Evolutionary conservation across 2,329 filamentous ascomycete genomes (phyloP).

Genomic region (Xylariales sp.): DNA sequence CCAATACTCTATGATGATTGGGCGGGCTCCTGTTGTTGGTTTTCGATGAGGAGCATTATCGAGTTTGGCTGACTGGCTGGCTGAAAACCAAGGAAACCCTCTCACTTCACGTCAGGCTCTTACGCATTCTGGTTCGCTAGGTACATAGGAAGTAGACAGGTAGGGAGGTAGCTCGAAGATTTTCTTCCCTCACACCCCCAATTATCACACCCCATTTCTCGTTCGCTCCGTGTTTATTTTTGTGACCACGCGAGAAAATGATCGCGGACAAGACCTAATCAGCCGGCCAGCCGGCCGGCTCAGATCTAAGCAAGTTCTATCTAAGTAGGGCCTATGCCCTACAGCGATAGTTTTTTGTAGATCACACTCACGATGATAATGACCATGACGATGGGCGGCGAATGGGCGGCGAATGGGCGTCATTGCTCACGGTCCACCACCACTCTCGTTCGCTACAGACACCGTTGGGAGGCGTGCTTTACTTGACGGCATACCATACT

Average conservation of each 20-base stretch:
- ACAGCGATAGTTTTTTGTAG: constrained; percentile 4
- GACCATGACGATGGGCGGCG: not conserved
- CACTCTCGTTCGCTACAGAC: not conserved
- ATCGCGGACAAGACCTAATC: constrained; percentile 16
- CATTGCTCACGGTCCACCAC: constrained; percentile 17
- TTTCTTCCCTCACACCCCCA: not conserved
- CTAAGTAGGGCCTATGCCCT: constrained; percentile 1
- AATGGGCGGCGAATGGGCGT: constrained; percentile 16
- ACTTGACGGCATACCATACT: not conserved
- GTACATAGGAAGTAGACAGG: not conserved
- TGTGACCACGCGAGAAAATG: constrained; percentile 36
- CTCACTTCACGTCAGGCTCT: constrained; percentile 11
- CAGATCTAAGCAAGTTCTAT: constrained; percentile 7
- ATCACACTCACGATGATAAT: constrained; percentile 10
- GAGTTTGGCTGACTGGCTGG: constrained; percentile 20
- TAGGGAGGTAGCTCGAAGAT: constrained; percentile 1
- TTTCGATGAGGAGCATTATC: constrained; percentile 17
- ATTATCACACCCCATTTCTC: not conserved
- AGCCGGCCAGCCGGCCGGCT: constrained; percentile 13
- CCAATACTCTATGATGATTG: constrained; percentile 15
- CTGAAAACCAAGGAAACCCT: constrained; percentile 17
- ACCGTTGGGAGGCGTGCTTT: constrained; percentile 1
- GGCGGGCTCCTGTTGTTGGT: constrained; percentile 14
- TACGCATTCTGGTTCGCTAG: not conserved
- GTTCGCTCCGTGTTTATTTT: constrained; percentile 31